phyloP scores from a whole-genome alignment of 768 basidiomycete genomes.

The Kwoniella sp. region DNA sequence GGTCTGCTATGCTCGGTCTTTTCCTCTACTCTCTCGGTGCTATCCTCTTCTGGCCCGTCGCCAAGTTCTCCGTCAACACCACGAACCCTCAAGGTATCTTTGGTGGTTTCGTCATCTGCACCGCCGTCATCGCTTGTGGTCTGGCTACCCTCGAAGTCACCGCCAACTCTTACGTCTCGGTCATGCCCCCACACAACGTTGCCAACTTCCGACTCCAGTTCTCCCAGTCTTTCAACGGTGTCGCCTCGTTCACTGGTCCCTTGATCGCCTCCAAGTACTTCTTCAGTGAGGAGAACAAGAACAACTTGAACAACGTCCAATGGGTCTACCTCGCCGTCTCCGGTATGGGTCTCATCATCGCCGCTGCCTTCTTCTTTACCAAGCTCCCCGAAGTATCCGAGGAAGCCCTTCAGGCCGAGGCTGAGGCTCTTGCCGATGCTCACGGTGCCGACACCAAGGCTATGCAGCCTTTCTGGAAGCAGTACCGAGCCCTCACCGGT shows the following conservation, averaged over 20 bases:
- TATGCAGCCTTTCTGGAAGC: conserved; percentile 66
- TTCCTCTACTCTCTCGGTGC: conserved; percentile 62
- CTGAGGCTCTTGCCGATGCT: conserved; percentile 52
- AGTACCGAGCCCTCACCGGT: conserved; percentile 71
- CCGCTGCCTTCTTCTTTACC: conserved; percentile 71
- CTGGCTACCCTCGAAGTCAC: conserved; percentile 63
- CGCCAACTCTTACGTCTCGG: conserved; percentile 76
- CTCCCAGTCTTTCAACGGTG: conserved; percentile 76
- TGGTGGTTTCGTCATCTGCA: conserved; percentile 73
- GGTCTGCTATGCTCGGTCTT: conserved; percentile 50
- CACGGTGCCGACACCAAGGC: conserved; percentile 55
- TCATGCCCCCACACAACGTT: conserved; percentile 63
- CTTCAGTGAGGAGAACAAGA: conserved; percentile 68
- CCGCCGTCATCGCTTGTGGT: conserved; percentile 60
- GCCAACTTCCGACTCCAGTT: conserved; percentile 77
- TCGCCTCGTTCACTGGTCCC: conserved; percentile 70
- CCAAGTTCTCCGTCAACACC: conserved; percentile 60
- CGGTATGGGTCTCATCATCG: conserved; percentile 65
- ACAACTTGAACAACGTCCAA: conserved; percentile 66
- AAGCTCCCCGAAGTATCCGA: conserved; percentile 71
- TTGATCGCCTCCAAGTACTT: conserved; percentile 76
- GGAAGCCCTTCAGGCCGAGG: conserved; percentile 62
- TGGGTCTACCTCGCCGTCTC: conserved; percentile 57
- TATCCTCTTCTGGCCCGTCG: conserved; percentile 78
- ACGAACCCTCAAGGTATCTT: conserved; percentile 61